These are phyloP conservation scores for Jaltomata sinuosa DNA, from an alignment of 257 asterid species.

Conservation along the genomic window DNA sequence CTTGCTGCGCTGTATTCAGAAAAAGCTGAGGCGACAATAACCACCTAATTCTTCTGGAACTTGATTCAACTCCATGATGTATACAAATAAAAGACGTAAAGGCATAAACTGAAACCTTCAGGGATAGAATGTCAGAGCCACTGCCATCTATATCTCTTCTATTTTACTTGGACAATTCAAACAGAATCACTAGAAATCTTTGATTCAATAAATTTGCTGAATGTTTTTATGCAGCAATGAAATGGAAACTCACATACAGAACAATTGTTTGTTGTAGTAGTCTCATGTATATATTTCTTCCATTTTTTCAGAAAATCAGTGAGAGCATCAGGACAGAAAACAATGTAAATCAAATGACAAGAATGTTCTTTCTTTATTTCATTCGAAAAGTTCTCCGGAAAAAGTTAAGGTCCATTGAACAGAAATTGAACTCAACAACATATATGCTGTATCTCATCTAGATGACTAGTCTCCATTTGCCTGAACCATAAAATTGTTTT, in stretches of 20 bases:
- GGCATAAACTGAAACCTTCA: neutral
- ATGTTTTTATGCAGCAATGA: neutral
- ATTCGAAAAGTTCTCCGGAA: neutral
- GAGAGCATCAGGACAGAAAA: neutral
- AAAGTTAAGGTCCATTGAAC: neutral
- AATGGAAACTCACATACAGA: neutral
- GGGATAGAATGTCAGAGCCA: neutral
- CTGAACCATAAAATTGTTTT: neutral
- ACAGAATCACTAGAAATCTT: neutral
- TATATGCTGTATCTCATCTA: neutral
- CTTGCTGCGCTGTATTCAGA: neutral
- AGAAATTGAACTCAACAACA: neutral
- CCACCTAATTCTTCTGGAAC: neutral
- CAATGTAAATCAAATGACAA: neutral
- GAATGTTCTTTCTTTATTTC: neutral
- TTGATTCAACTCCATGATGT: neutral
- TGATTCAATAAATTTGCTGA: neutral
- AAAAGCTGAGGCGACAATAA: neutral
- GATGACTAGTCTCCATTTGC: neutral
- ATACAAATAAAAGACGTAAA: neutral
- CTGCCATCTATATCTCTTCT: neutral
- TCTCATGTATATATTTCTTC: neutral
- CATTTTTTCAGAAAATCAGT: neutral
- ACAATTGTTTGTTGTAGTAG: neutral
- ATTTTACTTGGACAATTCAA: neutral